Percentiles rank a stretch among this genome's conserved stretches.
Evolutionary conservation across 306 rosid genomes (phyloP).

Genomic region (Cucurbita moschata): DNA sequence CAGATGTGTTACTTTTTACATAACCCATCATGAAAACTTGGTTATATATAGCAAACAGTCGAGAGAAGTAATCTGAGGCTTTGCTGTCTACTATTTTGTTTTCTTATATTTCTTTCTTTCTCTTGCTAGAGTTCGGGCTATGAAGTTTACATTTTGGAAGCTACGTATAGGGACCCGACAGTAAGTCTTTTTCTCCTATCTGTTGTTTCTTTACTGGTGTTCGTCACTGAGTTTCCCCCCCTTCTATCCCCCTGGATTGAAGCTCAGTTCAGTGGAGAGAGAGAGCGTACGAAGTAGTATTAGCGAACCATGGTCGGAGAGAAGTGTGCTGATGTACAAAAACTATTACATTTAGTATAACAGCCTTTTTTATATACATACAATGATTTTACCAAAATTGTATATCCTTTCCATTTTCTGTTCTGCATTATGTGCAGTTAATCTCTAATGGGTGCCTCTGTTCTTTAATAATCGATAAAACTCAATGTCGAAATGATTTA

Average conservation of each 20-base stretch:
- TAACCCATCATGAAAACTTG: not conserved
- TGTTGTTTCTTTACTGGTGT: not conserved
- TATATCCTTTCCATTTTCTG: not conserved
- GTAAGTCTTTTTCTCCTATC: constrained; percentile 22
- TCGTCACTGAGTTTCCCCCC: constrained; percentile 10
- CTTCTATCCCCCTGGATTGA: not conserved
- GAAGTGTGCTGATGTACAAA: not conserved
- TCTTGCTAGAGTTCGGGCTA: constrained; percentile 80
- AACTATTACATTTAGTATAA: not conserved
- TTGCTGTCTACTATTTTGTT: constrained; percentile 14
- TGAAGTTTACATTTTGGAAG: constrained; percentile 90
- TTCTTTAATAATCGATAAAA: not conserved
- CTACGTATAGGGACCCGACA: constrained; percentile 86
- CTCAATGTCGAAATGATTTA: not conserved
- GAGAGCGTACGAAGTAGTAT: not conserved
- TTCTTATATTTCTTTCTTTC: constrained; percentile 24
- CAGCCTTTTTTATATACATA: not conserved
- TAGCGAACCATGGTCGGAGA: not conserved
- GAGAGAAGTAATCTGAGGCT: not conserved
- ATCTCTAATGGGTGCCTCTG: not conserved
- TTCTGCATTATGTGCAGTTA: not conserved
- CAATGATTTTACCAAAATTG: too few relatives aligned
- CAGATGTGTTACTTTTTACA: not conserved
- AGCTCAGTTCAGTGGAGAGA: not conserved
- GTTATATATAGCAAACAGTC: not conserved